Conservation (phyloP, 1,139 yeast species). For the Candida pseudoviswanathii region DNA sequence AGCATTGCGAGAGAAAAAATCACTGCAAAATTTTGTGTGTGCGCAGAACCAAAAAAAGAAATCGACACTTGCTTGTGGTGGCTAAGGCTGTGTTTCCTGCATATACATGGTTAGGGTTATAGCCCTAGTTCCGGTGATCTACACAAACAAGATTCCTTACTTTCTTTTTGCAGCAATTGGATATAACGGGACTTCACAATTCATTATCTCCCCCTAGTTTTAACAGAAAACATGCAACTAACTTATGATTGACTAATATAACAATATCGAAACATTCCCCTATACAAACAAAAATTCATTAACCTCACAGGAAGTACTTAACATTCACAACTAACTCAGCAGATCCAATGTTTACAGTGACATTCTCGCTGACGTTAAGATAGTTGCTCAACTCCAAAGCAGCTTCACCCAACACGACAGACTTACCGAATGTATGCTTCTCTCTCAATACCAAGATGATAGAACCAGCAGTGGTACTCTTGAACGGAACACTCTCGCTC, state of each 20-base stretch:
- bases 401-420: constrained; percentile 62
- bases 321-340: constrained; percentile 37
- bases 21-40: not conserved
- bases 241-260: too few species aligned
- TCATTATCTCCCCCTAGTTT: too few species aligned
- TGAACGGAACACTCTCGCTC: constrained; percentile 71
- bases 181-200: too few species aligned
- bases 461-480: constrained; percentile 60
- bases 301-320: constrained; percentile 22
- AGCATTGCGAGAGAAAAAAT: not conserved
- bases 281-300: not conserved
- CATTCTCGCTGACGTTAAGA: constrained; percentile 33
- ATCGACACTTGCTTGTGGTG: too few species aligned
- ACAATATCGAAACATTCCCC: not conserved
- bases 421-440: constrained; percentile 76
- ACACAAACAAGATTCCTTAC: not conserved
- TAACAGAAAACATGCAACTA: too few species aligned
- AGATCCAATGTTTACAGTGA: constrained; percentile 27
- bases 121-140: not conserved
- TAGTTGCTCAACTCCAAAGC: constrained; percentile 42
- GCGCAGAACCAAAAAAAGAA: not conserved
- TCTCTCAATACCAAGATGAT: constrained; percentile 63
- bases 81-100: too few species aligned
- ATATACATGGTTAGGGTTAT: not conserved
- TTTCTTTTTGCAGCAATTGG: not conserved